Percentiles rank a stretch among this genome's conserved stretches.
Conservation (phyloP, 1,139 yeast species). For the Scheffersomyces lignicola region DNA sequence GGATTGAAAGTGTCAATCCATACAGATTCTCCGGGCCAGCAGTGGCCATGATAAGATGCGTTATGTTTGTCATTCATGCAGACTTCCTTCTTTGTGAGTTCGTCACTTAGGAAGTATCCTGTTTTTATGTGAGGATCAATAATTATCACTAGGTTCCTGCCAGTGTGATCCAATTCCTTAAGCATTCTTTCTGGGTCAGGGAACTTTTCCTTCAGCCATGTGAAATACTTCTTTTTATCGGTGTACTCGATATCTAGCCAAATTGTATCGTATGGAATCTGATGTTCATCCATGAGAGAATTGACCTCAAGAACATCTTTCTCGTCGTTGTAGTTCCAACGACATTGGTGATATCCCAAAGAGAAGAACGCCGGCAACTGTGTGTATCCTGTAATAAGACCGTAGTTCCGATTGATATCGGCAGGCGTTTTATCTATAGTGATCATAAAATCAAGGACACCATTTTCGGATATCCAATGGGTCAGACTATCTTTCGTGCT, state of each 20-base stretch:
- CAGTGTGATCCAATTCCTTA: conserved; percentile 61
- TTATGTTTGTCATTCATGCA: conserved; percentile 41
- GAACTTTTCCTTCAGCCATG: conserved; percentile 79
- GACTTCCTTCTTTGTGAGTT: conserved; percentile 35
- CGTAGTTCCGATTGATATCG: conserved; percentile 62
- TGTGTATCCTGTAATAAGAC: conserved; percentile 72
- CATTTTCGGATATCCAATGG: conserved; percentile 95
- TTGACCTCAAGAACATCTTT: conserved; percentile 75
- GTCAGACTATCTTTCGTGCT: conserved; percentile 32
- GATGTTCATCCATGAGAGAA: conserved; percentile 65
- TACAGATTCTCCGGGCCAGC: conserved; percentile 97
- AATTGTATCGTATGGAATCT: conserved; percentile 85
- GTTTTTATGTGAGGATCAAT: conserved; percentile 90
- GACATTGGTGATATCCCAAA: conserved; percentile 90
- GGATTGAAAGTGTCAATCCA: conserved; percentile 90
- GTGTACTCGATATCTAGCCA: conserved; percentile 97
- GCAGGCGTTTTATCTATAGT: conserved; percentile 64
- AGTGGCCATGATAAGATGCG: conserved; percentile 71
- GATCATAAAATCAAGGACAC: conserved; percentile 73
- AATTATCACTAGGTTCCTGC: conserved; percentile 79
- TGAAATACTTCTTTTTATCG: conserved; percentile 80
- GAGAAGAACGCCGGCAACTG: conserved; percentile 78
- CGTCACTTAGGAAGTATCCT: conserved; percentile 65
- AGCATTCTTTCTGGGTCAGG: conserved; percentile 75
- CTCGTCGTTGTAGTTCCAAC: conserved; percentile 95